Evolutionary conservation across 2,329 filamentous ascomycete species (phyloP), one percentile per base, ranked within the genome.

Genomic region (Bipolaris gigantea): DNA sequence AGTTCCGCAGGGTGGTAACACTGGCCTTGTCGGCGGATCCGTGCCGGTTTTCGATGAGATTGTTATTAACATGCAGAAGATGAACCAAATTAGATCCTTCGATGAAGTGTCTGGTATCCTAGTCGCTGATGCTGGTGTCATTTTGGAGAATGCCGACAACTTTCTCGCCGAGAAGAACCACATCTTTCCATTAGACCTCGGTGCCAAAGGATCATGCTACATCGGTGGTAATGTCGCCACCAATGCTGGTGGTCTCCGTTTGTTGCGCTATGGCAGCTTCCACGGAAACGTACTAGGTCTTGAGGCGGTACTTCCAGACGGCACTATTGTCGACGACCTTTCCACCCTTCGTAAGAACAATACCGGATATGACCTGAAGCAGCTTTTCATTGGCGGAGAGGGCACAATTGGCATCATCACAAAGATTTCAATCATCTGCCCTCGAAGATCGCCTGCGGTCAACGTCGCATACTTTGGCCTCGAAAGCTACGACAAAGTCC

Each of bases 11-110:
- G 95, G 95, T 62, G 94, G 94, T 52, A 99, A 99, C 76, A 96
- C 94, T 2, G 95, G 94, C 6, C 82, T 99, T 32, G 94, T 99
- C 2, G 95, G 94, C 53, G 94, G 94, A 44, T 96, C 91, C 0
- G 90, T 99, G 25, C 94, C 95, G 1, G 92, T 99, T 18, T 99
- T 97, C 72, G 95, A 99, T 73, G 95, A 99, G 81, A 96, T 99
- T 64, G 89, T 99, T 66, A 83, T 99, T 79, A 96, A 88, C 76
- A 86, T 94, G 73, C 83, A 85, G 62, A 89, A 91, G 61, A 94
- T 99, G 91, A 96, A 95, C 80, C 79, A 86, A 69, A 92, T 99
- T 59, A 85, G 89, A 66, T 92, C 88, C 3, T 97, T 99, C 69
- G 94, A 99, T 75, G 89, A 95, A 49, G 89, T 95, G 46, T 96